Percentiles rank a stretch among this genome's conserved stretches.
Evolutionary conservation across 495 filamentous ascomycete genomes (phyloP).

Genomic region (Parmelia sp.): DNA sequence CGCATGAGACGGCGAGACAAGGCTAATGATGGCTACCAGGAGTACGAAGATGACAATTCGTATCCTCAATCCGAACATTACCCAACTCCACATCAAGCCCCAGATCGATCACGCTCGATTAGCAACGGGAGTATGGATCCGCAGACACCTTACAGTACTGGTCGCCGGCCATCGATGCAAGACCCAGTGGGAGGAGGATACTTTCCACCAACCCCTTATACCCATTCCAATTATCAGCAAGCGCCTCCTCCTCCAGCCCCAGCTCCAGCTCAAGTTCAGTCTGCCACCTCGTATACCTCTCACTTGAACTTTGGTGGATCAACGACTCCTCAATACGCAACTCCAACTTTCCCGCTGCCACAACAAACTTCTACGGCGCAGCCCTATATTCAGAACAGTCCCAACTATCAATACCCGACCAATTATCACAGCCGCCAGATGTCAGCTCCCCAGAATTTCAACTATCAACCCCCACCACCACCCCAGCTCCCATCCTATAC

Average conservation of each 20-base stretch:
- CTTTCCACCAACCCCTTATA: constrained; percentile 14
- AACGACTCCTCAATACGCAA: constrained; percentile 21
- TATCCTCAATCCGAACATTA: constrained; percentile 51
- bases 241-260: constrained; percentile 21
- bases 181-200: constrained; percentile 19
- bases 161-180: constrained; percentile 24
- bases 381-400: constrained; percentile 19
- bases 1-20: constrained; percentile 89
- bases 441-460: constrained; percentile 20
- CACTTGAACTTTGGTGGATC: constrained; percentile 27
- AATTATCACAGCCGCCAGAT: constrained; percentile 23
- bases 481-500: constrained; percentile 18
- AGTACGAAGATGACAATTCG: constrained; percentile 57
- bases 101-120: constrained; percentile 64
- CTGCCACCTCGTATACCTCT: constrained; percentile 21
- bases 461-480: constrained; percentile 19
- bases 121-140: constrained; percentile 57
- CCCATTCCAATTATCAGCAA: constrained; percentile 17
- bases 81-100: constrained; percentile 51
- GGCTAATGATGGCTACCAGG: constrained; percentile 50
- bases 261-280: constrained; percentile 17
- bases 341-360: constrained; percentile 20
- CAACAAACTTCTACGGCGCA: constrained; percentile 18
- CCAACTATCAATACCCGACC: constrained; percentile 18
- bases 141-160: constrained; percentile 17